Conservation (phyloP, 345 rosid genomes). For the Eucalyptus pauciflora region DNA sequence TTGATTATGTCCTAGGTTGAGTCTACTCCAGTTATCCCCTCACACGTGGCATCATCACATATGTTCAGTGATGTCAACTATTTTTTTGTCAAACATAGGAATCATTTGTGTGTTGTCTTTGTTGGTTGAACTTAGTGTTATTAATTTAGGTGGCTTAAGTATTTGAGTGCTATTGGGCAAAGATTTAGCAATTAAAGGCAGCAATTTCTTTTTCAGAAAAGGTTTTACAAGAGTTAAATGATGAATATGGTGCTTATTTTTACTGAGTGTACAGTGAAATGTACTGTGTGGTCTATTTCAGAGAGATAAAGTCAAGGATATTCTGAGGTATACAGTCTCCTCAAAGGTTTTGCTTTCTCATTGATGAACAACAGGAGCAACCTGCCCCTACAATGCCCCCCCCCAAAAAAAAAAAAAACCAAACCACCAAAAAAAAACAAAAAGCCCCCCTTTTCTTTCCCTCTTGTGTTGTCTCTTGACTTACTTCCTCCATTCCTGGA, state of each 20-base stretch:
- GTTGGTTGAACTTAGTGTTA: background rate
- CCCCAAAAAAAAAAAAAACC: too few species aligned
- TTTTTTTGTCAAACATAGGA: background rate
- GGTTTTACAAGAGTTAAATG: background rate
- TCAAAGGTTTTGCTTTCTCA: background rate
- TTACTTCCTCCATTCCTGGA: background rate
- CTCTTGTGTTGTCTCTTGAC: background rate
- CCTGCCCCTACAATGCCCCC: background rate
- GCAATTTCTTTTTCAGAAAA: background rate
- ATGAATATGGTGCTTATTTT: background rate
- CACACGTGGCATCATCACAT: background rate
- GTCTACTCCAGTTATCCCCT: background rate
- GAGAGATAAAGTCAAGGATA: background rate
- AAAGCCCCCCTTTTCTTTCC: background rate
- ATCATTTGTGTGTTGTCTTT: background rate
- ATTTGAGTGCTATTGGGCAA: background rate
- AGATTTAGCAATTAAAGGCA: background rate
- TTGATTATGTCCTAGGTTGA: background rate
- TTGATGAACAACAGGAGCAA: background rate
- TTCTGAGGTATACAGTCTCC: background rate
- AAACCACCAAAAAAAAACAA: too few species aligned
- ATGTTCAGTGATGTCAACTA: background rate
- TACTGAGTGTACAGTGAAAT: background rate
- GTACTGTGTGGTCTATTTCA: background rate
- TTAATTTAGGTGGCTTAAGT: background rate